Evolutionary conservation across 805 yeast species (phyloP).

Genomic region (Wickerhamiella spandovensis): DNA sequence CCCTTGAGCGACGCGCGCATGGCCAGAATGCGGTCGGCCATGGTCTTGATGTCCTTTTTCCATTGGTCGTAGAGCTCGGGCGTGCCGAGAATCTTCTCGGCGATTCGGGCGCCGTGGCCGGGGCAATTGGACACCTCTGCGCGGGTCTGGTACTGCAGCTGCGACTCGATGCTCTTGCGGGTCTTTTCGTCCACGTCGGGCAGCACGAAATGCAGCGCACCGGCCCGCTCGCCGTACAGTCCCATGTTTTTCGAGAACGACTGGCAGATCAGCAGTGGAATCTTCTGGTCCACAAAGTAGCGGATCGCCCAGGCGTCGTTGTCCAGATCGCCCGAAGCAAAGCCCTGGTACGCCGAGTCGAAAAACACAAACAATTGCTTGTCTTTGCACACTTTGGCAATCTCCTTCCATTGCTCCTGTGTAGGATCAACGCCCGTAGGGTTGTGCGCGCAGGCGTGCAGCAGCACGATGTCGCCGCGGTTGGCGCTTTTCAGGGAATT

Average conservation of each 20-base stretch:
- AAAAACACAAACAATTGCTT: conserved; percentile 63
- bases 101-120: conserved; percentile 84
- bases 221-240: conserved; percentile 88
- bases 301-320: conserved; percentile 51
- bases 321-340: conserved; percentile 72
- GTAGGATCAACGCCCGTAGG: conserved; percentile 94
- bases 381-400: conserved; percentile 46
- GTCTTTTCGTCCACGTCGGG: conserved; percentile 31
- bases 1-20: conserved; percentile 57
- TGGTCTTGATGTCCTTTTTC: conserved; percentile 65
- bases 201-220: conserved; percentile 53
- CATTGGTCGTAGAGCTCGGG: conserved; percentile 53
- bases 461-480: conserved; percentile 50
- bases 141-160: conserved; percentile 69
- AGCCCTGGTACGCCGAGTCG: conserved; percentile 94
- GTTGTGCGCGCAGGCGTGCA: conserved; percentile 94
- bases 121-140: conserved; percentile 91
- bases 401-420: conserved; percentile 63
- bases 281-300: conserved; percentile 30
- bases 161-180: conserved; percentile 48
- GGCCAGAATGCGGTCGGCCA: conserved; percentile 64
- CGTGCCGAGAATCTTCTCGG: conserved; percentile 56
- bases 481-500: conserved; percentile 42
- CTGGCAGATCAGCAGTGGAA: conserved; percentile 50
- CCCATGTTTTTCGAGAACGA: conserved; percentile 95